Evolutionary conservation across 352 stramenopile species (phyloP), one percentile per base, ranked within the genome.

Genomic region (Phytophthora niederhauseri): DNA sequence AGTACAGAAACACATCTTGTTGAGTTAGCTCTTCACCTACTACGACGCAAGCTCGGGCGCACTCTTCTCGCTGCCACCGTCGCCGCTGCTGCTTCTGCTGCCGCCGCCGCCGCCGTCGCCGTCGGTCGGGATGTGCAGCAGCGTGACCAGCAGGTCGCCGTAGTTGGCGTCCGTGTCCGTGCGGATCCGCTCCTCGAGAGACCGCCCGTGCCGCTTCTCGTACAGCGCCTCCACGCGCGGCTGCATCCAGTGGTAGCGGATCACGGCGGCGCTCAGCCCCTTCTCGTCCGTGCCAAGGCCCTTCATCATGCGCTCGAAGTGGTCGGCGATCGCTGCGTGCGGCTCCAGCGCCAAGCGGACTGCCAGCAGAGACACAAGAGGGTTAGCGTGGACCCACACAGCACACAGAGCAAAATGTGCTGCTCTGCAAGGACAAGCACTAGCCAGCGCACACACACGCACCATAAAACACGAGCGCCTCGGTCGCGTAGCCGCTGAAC

Each of bases 381-480:
- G 45, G 17, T 24, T 50, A 62, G 11, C 12, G 38, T 41, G n/a
- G 22, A 7, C 15, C 9, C 19, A 2, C 43, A 50, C 3, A 50
- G 36, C 14, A 19, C 14, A 45, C 14, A 8, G 14, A 17, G 36
- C 4, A n/a, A 45, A 34, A 11, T 1, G 11, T 34, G 30, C 30
- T 12, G 7, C 6, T 9, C 8, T n/a, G 6, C 7, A 9, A 34
- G 6, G 9, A 34, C 7, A 12, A 34, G 7, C 30, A 9, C 30
- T 34, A 11, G 34, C 34, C 34, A 43, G 4, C 34, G 36, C 41
- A 2, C 7, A 70, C 83, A 34, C 12, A 70, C 83, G 41, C 61
- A 91, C 83, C 78, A 52, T 90, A 87, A 68, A 81, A 90, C 57
- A 90, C 61, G 12, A 94, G 81, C 22, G 84, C 78, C 22, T 80